Evolutionary conservation across 2,329 filamentous ascomycete genomes (phyloP).

Genomic region (Massarina eburnea): DNA sequence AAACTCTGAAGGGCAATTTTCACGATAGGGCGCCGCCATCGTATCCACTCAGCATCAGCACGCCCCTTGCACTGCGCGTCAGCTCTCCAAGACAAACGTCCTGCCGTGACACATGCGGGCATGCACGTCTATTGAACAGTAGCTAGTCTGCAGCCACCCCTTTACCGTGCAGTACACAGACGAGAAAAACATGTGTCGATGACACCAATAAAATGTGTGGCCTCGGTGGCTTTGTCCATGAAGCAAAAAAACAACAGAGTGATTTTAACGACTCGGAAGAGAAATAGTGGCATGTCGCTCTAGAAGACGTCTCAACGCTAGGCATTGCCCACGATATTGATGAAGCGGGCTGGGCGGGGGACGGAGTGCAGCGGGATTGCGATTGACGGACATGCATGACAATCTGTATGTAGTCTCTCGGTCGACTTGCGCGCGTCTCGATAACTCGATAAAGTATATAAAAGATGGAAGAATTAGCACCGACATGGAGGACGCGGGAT

Average conservation of each 20-base stretch:
- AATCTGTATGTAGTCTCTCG: not conserved
- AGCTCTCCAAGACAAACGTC: not conserved
- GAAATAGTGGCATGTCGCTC: not conserved
- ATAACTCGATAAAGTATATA: not conserved
- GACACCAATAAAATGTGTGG: not conserved
- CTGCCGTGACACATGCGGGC: conserved; percentile 5
- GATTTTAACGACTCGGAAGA: not conserved
- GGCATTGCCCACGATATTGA: conserved; percentile 4
- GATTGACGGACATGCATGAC: not conserved
- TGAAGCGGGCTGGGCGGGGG: not conserved
- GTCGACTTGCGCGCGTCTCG: not conserved
- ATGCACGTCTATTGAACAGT: conserved; percentile 3
- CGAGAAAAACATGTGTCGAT: conserved; percentile 1
- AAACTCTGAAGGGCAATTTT: not conserved
- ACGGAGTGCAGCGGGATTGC: not conserved
- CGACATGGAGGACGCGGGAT: not conserved
- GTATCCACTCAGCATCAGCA: conserved; percentile 8
- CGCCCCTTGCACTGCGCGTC: conserved; percentile 4
- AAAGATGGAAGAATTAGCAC: not conserved
- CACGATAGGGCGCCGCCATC: not conserved
- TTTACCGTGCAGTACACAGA: not conserved
- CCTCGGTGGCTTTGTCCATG: not conserved
- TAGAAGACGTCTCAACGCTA: not conserved
- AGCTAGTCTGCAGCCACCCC: not conserved
- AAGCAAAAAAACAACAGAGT: not conserved